Evolutionary conservation across 2,329 filamentous ascomycete genomes (phyloP).

Genomic region (Exophiala sp.): DNA sequence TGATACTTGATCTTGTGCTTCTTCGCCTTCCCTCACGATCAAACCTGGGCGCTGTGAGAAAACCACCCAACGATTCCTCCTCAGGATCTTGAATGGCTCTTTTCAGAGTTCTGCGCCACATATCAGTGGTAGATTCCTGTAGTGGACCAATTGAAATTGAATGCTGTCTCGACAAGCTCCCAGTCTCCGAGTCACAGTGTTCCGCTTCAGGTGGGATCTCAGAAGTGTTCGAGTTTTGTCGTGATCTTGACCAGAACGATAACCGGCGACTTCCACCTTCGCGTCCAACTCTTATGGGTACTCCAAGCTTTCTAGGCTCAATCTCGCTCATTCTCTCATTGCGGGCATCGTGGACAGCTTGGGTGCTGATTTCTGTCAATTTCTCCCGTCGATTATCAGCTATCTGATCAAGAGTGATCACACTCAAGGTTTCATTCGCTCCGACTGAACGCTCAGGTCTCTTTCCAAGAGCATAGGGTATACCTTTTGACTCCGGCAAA

Average conservation of each 20-base stretch:
- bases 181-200: not conserved
- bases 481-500: not conserved
- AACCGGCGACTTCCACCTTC: not conserved
- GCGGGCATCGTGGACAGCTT: conserved; percentile 5
- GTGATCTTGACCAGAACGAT: conserved; percentile 1
- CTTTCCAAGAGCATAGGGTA: not conserved
- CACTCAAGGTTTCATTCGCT: conserved; percentile 20
- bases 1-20: conserved; percentile 14
- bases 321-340: conserved; percentile 22
- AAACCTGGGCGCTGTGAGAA: conserved; percentile 20
- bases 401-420: conserved; percentile 11
- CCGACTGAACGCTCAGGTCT: conserved; percentile 2
- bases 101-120: conserved; percentile 21
- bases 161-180: not conserved
- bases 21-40: conserved; percentile 21
- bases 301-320: not conserved
- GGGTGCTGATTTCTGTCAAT: conserved; percentile 16
- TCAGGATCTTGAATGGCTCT: conserved; percentile 11
- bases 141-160: not conserved
- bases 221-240: not conserved
- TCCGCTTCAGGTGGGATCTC: not conserved
- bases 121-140: conserved; percentile 13
- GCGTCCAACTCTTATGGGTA: not conserved
- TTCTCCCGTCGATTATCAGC: conserved; percentile 14
- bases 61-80: conserved; percentile 11